Base-by-base conservation (phyloP, 2,329 filamentous ascomycete species). In the Simplicillium aogashimaense region DNA sequence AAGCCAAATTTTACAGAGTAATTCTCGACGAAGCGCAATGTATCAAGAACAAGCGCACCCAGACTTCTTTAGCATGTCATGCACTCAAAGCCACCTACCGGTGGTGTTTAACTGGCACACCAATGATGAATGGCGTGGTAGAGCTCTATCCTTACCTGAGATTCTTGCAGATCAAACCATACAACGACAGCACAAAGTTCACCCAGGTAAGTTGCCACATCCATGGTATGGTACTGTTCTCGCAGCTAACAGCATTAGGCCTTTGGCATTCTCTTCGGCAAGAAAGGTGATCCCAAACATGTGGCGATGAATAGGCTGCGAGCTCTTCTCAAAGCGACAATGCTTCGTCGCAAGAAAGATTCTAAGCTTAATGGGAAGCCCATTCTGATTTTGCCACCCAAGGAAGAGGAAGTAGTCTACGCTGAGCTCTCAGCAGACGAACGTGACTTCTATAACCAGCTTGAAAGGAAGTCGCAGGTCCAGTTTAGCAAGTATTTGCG, bases 21-120 rank as follows among this genome's bases (percentile, higher is more conserved):
- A 81, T 94, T 15, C 68, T 94, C 3, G 87, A 94, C 47, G 87
- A 94, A 64, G 87, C 85, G 0, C 88, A 95, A 51, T 80, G 68
- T 11, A 89, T 95, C 48, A 79, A 89, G 18, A 94, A 94, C 47
- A 77, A 78, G 8, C 72, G 75, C 20, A 84, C 86, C 0, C 84
- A 84, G 54, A 77, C 74, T 20, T 77, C 86, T 1, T 67, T 81
- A 42, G 85, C 86, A 2, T 84, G 80, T 11, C 77, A 70, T 42
- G 68, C 66, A 35, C 59, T 95, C 9, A 65, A 70, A 33, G 80
- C 86, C 1, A 72, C 76, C 15, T 85, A 84, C 34, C 72, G 83
- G 49, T 95, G 88, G 88, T 80, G 81, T 2, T 62, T 92, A 16
- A 87, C 83, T 0, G 86, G 86, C 39, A 92, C 86, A 0, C 86